phyloP scores from a whole-genome alignment of 2,329 filamentous ascomycete species.

The Parastagonospora avenae region DNA sequence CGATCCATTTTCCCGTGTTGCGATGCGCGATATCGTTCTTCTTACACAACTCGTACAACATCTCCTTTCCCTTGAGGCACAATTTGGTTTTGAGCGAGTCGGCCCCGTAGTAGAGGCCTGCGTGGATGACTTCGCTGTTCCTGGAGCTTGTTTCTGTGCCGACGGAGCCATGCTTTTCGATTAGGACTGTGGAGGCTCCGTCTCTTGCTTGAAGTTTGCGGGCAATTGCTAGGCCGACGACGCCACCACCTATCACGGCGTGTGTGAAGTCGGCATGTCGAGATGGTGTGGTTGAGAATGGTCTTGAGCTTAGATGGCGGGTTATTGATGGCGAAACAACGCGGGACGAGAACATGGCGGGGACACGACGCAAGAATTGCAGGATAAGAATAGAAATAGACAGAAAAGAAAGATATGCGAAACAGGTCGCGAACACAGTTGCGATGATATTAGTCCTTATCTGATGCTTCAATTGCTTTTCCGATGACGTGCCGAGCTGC shows the following conservation, averaged over 20 bases:
- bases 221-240: conserved; percentile 81
- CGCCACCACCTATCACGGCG: conserved; percentile 71
- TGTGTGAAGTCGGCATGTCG: conserved; percentile 65
- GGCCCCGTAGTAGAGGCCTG: conserved; percentile 86
- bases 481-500: conserved; percentile 10
- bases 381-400: neutral
- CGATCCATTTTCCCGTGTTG: conserved; percentile 90
- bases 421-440: neutral
- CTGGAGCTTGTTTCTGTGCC: conserved; percentile 88
- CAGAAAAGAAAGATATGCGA: neutral
- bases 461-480: conserved; percentile 7
- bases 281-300: conserved; percentile 35
- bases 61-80: conserved; percentile 75
- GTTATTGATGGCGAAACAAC: conserved; percentile 3
- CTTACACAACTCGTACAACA: conserved; percentile 80
- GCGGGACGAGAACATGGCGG: conserved; percentile 20
- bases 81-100: conserved; percentile 79
- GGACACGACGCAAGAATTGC: neutral
- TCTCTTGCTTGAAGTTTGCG: conserved; percentile 69
- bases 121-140: conserved; percentile 96
- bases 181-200: conserved; percentile 70
- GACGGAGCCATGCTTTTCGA: conserved; percentile 76
- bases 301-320: conserved; percentile 1
- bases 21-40: conserved; percentile 70
- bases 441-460: neutral